These are phyloP conservation scores for Clonostachys solani DNA, from an alignment of 2,329 filamentous ascomycete species.

Conservation along the genomic window DNA sequence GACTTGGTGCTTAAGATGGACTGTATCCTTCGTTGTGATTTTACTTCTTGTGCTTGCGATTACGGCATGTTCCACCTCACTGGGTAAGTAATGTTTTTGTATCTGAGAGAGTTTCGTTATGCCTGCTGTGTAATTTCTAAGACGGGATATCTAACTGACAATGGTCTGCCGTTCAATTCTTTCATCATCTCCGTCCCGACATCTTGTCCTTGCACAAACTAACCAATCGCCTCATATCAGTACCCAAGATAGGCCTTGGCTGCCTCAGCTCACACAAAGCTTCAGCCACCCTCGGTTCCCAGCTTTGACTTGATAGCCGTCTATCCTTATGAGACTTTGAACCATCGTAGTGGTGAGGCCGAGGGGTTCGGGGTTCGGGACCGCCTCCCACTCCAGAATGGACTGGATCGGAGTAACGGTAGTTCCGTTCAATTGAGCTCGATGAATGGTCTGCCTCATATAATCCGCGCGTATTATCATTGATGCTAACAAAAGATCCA, in stretches of 20 bases:
- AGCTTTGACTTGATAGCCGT: not conserved
- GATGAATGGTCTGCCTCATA: too few species aligned
- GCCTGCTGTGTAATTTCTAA: too few species aligned
- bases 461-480: too few species aligned
- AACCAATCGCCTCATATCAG: conserved; percentile 1
- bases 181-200: not conserved
- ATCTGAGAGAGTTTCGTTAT: too few species aligned
- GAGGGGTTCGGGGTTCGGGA: not conserved
- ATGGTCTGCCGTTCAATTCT: too few species aligned
- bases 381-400: not conserved
- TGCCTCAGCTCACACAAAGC: conserved; percentile 1
- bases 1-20: too few species aligned
- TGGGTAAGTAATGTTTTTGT: too few species aligned
- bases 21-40: too few species aligned
- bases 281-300: not conserved
- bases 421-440: not conserved
- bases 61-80: too few species aligned
- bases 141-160: too few species aligned
- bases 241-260: conserved; percentile 1
- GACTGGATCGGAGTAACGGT: not conserved
- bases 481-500: too few species aligned
- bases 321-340: not conserved
- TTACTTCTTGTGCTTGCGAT: too few species aligned
- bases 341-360: not conserved
- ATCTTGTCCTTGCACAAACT: conserved; percentile 12